These are phyloP conservation scores for Micromonas commoda DNA, from an alignment of 139 green algal genomes.

Conservation along the genomic window DNA sequence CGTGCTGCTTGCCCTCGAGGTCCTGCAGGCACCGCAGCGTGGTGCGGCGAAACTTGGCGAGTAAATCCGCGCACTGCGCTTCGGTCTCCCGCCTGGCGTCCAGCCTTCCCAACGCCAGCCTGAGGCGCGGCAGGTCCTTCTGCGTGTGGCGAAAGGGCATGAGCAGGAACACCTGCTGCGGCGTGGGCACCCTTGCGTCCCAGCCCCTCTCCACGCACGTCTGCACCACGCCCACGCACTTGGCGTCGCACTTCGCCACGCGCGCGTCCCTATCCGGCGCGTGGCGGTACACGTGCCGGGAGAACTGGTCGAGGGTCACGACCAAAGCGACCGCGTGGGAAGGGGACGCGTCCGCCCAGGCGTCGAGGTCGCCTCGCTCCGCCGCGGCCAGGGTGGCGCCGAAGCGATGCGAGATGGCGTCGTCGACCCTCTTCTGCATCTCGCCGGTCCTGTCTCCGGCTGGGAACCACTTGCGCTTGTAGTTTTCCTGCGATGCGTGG, in stretches of 20 bases:
- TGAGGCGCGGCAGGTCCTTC: slow-evolving; percentile 3
- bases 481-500: background rate
- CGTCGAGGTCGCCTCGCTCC: background rate
- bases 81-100: background rate
- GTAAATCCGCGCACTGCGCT: background rate
- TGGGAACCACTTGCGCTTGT: background rate
- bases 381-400: background rate
- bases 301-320: slow-evolving; percentile 16
- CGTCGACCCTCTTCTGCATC: background rate
- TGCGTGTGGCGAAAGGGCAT: slow-evolving; percentile 23
- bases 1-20: slow-evolving; percentile 13
- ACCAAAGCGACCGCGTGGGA: background rate
- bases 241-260: background rate
- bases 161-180: slow-evolving; percentile 13
- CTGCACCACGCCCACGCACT: background rate
- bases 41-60: slow-evolving; percentile 8
- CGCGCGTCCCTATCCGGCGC: background rate
- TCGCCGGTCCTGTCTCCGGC: background rate
- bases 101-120: background rate
- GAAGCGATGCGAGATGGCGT: background rate
- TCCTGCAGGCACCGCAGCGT: slow-evolving; percentile 20
- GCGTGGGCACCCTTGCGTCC: background rate
- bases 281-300: background rate
- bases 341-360: background rate
- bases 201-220: background rate